A percentile compares a stretch with the other conserved stretches of the same genome.
Evolutionary conservation across 2,329 filamentous ascomycete genomes (phyloP).

Genomic region (Colletotrichum euphorbiae): DNA sequence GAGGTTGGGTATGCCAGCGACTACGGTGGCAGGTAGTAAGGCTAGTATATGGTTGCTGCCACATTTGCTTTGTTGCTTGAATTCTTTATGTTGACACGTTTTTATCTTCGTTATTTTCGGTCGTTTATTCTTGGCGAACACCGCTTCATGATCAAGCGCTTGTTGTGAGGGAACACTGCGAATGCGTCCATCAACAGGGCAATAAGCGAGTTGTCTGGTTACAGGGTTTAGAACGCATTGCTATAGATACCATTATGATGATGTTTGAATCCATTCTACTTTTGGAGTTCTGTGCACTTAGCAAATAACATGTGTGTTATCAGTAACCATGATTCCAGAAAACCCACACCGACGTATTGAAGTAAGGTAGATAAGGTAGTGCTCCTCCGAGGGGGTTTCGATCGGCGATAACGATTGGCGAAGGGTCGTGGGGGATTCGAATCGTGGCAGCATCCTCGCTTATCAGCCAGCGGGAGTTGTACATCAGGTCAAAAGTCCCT

Average conservation of each 20-base stretch:
- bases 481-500: too few relatives aligned
- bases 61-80: constrained; percentile 18
- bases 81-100: constrained; percentile 17
- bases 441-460: constrained; percentile 1
- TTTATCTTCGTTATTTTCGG: constrained; percentile 1
- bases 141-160: constrained; percentile 33
- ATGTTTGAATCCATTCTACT: constrained; percentile 8
- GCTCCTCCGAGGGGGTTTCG: neutral
- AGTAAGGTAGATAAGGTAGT: too few relatives aligned
- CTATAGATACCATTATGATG: constrained; percentile 40
- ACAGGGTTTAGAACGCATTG: constrained; percentile 37
- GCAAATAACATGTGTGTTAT: too few relatives aligned
- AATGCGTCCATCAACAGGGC: constrained; percentile 6
- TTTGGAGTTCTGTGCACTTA: too few relatives aligned
- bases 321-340: too few relatives aligned
- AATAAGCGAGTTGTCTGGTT: constrained; percentile 33
- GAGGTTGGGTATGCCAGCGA: constrained; percentile 67
- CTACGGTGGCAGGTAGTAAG: constrained; percentile 57
- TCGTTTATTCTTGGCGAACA: constrained; percentile 5
- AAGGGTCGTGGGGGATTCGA: neutral
- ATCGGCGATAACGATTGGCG: constrained; percentile 15
- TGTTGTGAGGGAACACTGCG: constrained; percentile 33
- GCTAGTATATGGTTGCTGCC: neutral
- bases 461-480: neutral
- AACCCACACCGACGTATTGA: too few relatives aligned